Evolutionary conservation across 78 protist species (phyloP).

Genomic region (Creolimax fragrantissima): DNA sequence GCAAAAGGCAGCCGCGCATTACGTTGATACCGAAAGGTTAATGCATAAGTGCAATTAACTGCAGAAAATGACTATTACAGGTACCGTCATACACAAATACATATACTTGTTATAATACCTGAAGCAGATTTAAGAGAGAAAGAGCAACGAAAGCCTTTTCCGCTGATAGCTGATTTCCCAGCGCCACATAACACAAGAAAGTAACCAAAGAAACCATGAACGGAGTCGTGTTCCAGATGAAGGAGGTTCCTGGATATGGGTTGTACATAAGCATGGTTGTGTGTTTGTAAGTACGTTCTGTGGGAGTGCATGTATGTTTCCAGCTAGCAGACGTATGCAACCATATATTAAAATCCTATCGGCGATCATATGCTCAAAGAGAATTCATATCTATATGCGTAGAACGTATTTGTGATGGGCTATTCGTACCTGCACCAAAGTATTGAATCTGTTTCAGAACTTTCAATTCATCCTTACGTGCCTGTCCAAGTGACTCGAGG

Average conservation of each 20-base stretch:
- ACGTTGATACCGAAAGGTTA: too few species aligned
- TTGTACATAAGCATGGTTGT: background rate
- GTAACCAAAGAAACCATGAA: constrained; percentile 51
- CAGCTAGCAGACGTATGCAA: too few species aligned
- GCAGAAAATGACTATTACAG: too few species aligned
- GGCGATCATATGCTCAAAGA: too few species aligned
- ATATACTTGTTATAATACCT: too few species aligned
- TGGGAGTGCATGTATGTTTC: background rate
- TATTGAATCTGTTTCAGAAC: background rate
- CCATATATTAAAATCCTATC: too few species aligned
- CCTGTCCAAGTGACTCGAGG: background rate
- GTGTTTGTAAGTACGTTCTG: too few species aligned
- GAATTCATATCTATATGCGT: too few species aligned
- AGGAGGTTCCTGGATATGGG: background rate
- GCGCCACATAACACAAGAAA: constrained; percentile 35
- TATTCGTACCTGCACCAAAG: background rate
- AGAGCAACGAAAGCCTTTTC: constrained; percentile 69
- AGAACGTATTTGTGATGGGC: too few species aligned
- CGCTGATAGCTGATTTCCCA: constrained; percentile 52
- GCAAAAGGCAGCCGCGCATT: too few species aligned
- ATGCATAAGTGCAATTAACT: too few species aligned
- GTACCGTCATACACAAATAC: too few species aligned
- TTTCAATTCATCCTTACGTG: constrained; percentile 4
- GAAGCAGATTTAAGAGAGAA: constrained; percentile 68
- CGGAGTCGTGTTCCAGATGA: constrained; percentile 52